phyloP scores from a whole-genome alignment of 2,329 filamentous ascomycete species.

The Arthrobotrys conoides region DNA sequence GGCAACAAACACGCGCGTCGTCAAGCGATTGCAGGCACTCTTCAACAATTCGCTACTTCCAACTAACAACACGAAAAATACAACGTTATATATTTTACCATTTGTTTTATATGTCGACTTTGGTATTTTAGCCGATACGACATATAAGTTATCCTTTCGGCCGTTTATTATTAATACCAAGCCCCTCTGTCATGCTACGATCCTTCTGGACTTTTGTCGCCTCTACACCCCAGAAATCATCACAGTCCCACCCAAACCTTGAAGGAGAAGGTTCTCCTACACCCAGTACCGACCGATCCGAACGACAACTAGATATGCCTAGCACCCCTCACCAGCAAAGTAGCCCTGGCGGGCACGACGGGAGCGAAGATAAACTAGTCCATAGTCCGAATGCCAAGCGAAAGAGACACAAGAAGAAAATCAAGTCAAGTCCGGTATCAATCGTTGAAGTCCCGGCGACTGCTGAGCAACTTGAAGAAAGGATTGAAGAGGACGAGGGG shows the following conservation, averaged over 20 bases:
- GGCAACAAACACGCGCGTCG: conserved; percentile 24
- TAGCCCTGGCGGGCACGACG: not conserved
- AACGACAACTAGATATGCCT: conserved; percentile 16
- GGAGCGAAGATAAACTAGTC: not conserved
- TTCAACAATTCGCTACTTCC: conserved; percentile 2
- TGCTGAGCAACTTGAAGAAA: conserved; percentile 19
- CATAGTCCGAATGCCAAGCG: not conserved
- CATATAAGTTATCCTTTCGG: not conserved
- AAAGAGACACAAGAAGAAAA: conserved; percentile 33
- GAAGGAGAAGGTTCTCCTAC: conserved; percentile 8
- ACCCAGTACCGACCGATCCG: not conserved
- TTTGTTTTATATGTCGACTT: not conserved
- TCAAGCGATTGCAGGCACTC: not conserved
- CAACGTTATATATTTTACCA: conserved; percentile 4
- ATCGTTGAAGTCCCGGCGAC: conserved; percentile 37
- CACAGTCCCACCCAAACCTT: conserved; percentile 13
- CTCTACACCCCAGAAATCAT: conserved; percentile 34
- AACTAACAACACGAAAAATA: conserved; percentile 29
- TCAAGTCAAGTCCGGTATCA: conserved; percentile 11
- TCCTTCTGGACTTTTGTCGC: conserved; percentile 30
- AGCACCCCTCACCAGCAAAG: not conserved
- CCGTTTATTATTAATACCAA: not conserved
- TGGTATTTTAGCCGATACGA: no score
- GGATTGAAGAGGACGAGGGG: not conserved
- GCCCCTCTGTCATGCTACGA: conserved; percentile 15